Percentiles rank a stretch among this genome's conserved stretches.
Evolutionary conservation across 352 stramenopile genomes (phyloP).

Genomic region (Bremia lactucae): DNA sequence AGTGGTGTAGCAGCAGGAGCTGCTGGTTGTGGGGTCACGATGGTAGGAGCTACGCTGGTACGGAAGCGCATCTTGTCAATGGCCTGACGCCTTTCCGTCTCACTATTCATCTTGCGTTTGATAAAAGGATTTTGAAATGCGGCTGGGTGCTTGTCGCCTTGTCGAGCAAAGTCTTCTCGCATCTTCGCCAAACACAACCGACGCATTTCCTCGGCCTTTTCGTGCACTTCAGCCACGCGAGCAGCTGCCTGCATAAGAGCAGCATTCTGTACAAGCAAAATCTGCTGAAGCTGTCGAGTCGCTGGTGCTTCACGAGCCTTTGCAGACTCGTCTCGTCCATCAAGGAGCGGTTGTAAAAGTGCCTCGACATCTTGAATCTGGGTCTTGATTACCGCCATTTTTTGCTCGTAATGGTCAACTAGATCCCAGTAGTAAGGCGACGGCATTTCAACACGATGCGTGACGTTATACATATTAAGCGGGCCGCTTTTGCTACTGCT

Average conservation of each 20-base stretch:
- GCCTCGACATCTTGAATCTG: conserved; percentile 70
- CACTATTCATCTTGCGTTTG: conserved; percentile 64
- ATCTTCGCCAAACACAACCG: conserved; percentile 59
- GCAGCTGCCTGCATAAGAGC: conserved; percentile 67
- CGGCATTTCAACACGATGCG: conserved; percentile 67
- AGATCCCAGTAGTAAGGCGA: conserved; percentile 77
- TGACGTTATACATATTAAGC: conserved; percentile 43
- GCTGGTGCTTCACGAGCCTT: conserved; percentile 8
- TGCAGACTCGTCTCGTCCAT: conserved; percentile 10
- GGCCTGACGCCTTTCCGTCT: conserved; percentile 38
- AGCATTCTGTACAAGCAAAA: conserved; percentile 65
- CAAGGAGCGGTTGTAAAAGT: conserved; percentile 45
- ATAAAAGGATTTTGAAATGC: conserved; percentile 68
- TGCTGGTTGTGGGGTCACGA: conserved; percentile 25
- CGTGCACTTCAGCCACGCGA: conserved; percentile 64
- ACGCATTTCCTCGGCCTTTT: conserved; percentile 62
- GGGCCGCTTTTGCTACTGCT: conserved; percentile 28
- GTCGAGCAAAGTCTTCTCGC: conserved; percentile 42
- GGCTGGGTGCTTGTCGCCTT: conserved; percentile 46
- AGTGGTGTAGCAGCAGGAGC: conserved; percentile 11
- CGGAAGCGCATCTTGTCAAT: conserved; percentile 77
- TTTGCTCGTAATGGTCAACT: conserved; percentile 55
- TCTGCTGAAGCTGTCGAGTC: conserved; percentile 50
- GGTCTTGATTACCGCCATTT: conserved; percentile 57
- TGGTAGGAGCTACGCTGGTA: conserved; percentile 58